These are phyloP conservation scores for Kazachstania martiniae DNA, from an alignment of 805 yeast species.

Conservation along the genomic window DNA sequence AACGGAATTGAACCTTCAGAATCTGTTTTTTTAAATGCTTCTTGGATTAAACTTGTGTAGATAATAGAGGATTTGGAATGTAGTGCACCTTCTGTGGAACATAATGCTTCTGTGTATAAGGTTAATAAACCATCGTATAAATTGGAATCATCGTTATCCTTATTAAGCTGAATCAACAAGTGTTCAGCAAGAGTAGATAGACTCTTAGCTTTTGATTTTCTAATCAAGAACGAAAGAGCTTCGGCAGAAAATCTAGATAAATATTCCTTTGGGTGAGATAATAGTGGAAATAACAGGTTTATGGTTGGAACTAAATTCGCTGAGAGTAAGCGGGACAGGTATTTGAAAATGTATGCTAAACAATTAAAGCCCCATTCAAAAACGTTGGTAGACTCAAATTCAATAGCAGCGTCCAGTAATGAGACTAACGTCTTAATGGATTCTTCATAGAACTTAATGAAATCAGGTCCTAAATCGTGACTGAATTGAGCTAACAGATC, in stretches of 20 bases:
- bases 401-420: slow-evolving; percentile 32
- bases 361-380: slow-evolving; percentile 80
- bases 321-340: slow-evolving; percentile 54
- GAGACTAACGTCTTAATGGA: slow-evolving; percentile 42
- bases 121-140: slow-evolving; percentile 50
- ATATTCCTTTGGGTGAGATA: slow-evolving; percentile 49
- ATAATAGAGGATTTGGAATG: slow-evolving; percentile 61
- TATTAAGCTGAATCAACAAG: slow-evolving; percentile 29
- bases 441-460: slow-evolving; percentile 53
- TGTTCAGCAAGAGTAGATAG: slow-evolving; percentile 37
- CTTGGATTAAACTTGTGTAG: slow-evolving; percentile 34
- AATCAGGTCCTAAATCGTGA: slow-evolving; percentile 89
- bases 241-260: slow-evolving; percentile 81
- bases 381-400: slow-evolving; percentile 46
- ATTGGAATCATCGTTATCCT: slow-evolving; percentile 28
- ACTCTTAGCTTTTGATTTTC: slow-evolving; percentile 47
- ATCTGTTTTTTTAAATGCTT: slow-evolving; percentile 8
- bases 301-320: slow-evolving; percentile 63
- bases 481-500: slow-evolving; percentile 78
- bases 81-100: slow-evolving; percentile 56
- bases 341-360: slow-evolving; percentile 82
- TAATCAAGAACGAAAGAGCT: slow-evolving; percentile 72
- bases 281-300: slow-evolving; percentile 48
- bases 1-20: slow-evolving; percentile 28
- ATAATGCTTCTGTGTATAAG: slow-evolving; percentile 64